Evolutionary conservation across 192 early-diverging fungal species (phyloP), one percentile per base, ranked within the genome.

Genomic region (Gamsiella multidivaricata): DNA sequence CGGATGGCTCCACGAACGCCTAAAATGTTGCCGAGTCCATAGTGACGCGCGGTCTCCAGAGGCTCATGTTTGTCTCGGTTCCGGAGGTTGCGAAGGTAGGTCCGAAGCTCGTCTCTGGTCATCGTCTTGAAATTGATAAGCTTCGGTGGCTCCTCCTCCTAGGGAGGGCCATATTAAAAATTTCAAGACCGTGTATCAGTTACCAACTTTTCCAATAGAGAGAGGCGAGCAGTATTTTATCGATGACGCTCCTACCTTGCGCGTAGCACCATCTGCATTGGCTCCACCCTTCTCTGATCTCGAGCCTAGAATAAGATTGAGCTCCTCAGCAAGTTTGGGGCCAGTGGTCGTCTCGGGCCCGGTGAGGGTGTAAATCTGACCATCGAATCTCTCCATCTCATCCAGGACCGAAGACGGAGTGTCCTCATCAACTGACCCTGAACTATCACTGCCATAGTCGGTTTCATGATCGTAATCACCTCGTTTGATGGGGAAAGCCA

Each of bases 311-410:
- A 18, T 56, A 5, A 31, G 61, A 20, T 54, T 75, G 47, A 75
- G 51, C 17, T 39, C 57, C 14, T 66, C 64, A 1, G 42, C 57
- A 12, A 75, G 51, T n/a, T 61, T 67, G 6, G 58, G 64, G n/a
- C 72, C 72, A 29, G 63, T 75, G 1, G 62, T 36, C 15, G 33
- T 65, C 43, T 66, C 46, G 2, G 72, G 58, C 3, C 72, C 64
- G 28, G 72, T 75, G 6, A 75, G 20, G 2, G 72, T 75, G 36
- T 75, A 75, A 14, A 47, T 55, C 50, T 67, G 63, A 1, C 64
- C 36, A 31, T 75, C 64, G 25, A 47, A 61, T 23, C 41, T 33
- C 22, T 55, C 65, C 22, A 22, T 32, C 7, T 7, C 32, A 15
- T 25, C 49, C 17, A 47, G 34, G 26, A 15, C 20, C 34, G n/a